Evolutionary conservation across 192 early-diverging fungal species (phyloP), one percentile per base, ranked within the genome.

Genomic region (Linnemannia schmuckeri): DNA sequence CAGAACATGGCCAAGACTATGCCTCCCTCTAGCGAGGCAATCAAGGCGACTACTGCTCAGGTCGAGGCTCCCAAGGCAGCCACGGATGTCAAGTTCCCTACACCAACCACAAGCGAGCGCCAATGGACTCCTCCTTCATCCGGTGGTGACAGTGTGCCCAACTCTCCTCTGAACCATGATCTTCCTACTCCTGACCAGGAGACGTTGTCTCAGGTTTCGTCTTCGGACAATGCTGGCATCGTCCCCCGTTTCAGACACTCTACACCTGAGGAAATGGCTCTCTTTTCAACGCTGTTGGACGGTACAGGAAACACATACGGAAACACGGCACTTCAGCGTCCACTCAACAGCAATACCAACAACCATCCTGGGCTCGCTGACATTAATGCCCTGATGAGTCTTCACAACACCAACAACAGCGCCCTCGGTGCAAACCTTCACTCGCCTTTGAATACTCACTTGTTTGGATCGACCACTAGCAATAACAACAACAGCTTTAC

Each of bases 171-270:
- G 44, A 73, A 87, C 24, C 70, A 52, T 33, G 80, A 81, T 35
- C 72, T 78, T 20, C 63, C 85, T n/a, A 81, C 85, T 57, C 79
- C 79, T 4, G 85, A 87, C 18, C 85, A 87, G 71, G 85, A 87
- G 3, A 52, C 42, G 7, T 18, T 75, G 10, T 49, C 42, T 41
- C 79, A 81, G 40, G 17, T 57, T 41, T 40, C 74, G 42, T 68
- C 72, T 24, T 24, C 80, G 24, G 85, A 87, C 30, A 78, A 72
- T 37, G 85, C 80, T 17, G 85, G 76, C 8, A 80, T 81, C 5
- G 85, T 87, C 13, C 85, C 85, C 15, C 71, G 85, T 63, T 74
- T 78, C 68, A 77, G 79, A 27, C 81, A 87, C n/a, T 71, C 72
- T 68, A 75, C 85, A 9, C 85, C 85, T 10, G 85, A 87, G 30